Base-by-base conservation (phyloP, 163 green algal species). In the Scenedesmus sp. region DNA sequence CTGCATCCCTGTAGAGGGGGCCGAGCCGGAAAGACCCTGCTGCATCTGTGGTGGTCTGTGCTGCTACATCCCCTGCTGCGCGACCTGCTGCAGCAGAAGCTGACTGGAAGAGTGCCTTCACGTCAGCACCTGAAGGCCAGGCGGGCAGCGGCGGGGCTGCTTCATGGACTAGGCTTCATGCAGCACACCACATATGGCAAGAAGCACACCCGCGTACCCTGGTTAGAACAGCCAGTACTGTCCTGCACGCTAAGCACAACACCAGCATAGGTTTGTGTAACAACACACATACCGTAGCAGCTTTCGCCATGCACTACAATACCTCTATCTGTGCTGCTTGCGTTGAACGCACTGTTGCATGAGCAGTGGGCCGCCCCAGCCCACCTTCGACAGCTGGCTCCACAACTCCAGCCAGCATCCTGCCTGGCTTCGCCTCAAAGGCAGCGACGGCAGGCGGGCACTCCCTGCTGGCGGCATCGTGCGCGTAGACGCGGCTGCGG, bases 311-410 rank as follows among this genome's bases (percentile, higher is more conserved):
- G n/a, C n/a, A n/a, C n/a, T n/a, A n/a, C n/a, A n/a, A n/a, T n/a
- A n/a, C n/a, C n/a, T n/a, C n/a, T n/a, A n/a, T n/a, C n/a, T n/a
- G n/a, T n/a, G n/a, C n/a, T n/a, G n/a, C n/a, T 24, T 61, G 51
- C 51, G 22, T 61, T 10, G 5, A 18, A 61, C 51, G 22, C 13
- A 13, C 51, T 61, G 7, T 18, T 22, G 9, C 51, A 3, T 3
- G 20, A 18, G 12, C 12, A 16, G 9, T 61, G 4, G 12, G 13
- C 4, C 7, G 22, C 51, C 7, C 7, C 9, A 10, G 10, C 85
- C 24, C 43, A 89, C 85, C 85, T 89, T 70, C 40, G 20, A 89
- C 85, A 51, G 85, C 85, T 40, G 85, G 68, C 43, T 83, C 65
- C 7, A 59, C 42, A 37, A 24, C 15, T 33, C 85, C 85, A 33